phyloP scores from a whole-genome alignment of 2,329 filamentous ascomycete genomes.

The Coleophoma cylindrospora region DNA sequence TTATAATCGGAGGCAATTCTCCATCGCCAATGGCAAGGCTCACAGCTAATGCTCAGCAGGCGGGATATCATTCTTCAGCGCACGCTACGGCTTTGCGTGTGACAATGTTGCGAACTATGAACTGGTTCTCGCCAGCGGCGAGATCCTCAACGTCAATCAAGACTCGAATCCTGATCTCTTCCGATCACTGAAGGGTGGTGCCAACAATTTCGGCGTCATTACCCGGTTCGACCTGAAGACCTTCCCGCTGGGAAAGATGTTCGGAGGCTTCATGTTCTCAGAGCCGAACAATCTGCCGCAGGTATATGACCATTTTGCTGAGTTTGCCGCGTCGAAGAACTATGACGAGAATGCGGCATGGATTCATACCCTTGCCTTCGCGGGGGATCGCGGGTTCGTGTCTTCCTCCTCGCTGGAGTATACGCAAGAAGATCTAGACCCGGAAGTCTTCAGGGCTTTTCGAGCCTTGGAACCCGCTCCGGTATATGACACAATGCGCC shows the following conservation, averaged over 20 bases:
- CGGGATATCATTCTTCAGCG: conserved; percentile 9
- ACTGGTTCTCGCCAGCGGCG: conserved; percentile 34
- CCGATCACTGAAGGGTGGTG: conserved; percentile 22
- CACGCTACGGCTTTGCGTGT: conserved; percentile 4
- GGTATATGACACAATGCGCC: conserved; percentile 2
- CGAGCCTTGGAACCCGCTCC: conserved; percentile 4
- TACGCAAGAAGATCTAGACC: conserved; percentile 4
- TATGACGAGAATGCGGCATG: conserved; percentile 5
- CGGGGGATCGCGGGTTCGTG: background rate
- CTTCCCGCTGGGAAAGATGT: conserved; percentile 4
- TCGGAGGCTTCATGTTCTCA: conserved; percentile 2
- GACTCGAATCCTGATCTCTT: conserved; percentile 14
- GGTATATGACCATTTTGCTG: conserved; percentile 1
- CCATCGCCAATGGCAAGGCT: background rate
- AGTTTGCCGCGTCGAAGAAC: conserved; percentile 1
- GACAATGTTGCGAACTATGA: conserved; percentile 2
- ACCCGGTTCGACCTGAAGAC: conserved; percentile 9
- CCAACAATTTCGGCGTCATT: conserved; percentile 23
- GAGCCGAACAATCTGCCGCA: conserved; percentile 1
- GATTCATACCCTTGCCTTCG: conserved; percentile 3
- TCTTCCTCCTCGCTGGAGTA: conserved; percentile 3
- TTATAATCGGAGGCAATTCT: conserved; percentile 26
- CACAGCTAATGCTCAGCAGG: background rate
- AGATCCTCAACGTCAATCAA: conserved; percentile 1
- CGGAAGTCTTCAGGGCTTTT: conserved; percentile 2